A percentile compares a stretch with the other conserved stretches of the same genome.
These are phyloP conservation scores for Emericellopsis atlantica DNA, from an alignment of 2,329 filamentous ascomycete species.

Conservation along the genomic window DNA sequence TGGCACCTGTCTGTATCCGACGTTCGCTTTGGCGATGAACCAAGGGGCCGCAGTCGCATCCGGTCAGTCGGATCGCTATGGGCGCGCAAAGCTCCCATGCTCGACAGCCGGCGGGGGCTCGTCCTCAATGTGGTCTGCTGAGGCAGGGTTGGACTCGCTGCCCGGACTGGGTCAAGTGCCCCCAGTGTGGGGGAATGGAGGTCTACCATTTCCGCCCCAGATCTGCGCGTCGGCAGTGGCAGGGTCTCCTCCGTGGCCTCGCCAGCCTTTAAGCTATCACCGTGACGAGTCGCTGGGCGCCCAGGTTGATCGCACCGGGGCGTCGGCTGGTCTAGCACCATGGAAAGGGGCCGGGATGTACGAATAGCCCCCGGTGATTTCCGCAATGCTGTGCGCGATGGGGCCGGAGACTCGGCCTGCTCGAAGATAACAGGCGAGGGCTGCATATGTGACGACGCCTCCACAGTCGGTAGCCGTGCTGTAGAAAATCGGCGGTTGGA, in stretches of 20 bases:
- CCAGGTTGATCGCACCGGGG: conserved; percentile 17
- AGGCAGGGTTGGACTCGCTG: not conserved
- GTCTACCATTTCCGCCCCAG: too few relatives aligned
- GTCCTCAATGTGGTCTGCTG: not conserved
- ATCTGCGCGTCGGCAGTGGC: not conserved
- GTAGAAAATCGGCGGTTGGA: conserved; percentile 30
- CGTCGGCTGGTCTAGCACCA: conserved; percentile 41
- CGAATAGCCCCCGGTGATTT: conserved; percentile 31
- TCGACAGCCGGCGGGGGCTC: conserved; percentile 17
- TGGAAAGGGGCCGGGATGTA: conserved; percentile 38
- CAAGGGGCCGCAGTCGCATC: conserved; percentile 9
- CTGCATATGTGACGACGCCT: not conserved
- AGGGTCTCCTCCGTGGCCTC: not conserved
- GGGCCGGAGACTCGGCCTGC: conserved; percentile 1
- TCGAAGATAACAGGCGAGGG: not conserved
- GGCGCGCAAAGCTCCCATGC: conserved; percentile 16
- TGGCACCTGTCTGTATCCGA: conserved; percentile 11
- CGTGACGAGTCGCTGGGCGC: conserved; percentile 14
- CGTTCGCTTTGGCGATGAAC: conserved; percentile 5
- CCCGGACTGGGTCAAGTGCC: too few relatives aligned
- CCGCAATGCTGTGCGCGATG: conserved; percentile 10
- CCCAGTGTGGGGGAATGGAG: too few relatives aligned
- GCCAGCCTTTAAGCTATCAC: conserved; percentile 1
- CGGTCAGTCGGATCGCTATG: conserved; percentile 6
- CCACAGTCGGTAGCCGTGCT: not conserved